These are phyloP conservation scores for Arctium minus DNA, from an alignment of 129 eudicot genomes.

Conservation along the genomic window DNA sequence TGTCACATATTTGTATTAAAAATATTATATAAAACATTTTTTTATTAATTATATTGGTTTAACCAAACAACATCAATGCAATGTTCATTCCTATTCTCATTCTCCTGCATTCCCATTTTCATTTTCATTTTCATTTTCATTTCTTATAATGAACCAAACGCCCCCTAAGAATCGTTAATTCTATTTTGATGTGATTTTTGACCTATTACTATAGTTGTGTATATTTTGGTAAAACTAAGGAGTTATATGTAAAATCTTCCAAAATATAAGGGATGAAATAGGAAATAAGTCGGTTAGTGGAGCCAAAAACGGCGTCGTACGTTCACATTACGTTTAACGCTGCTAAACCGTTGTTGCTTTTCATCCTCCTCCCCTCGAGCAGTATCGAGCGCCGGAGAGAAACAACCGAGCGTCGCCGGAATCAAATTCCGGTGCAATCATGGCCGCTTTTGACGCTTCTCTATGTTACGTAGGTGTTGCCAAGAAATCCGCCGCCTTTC, in stretches of 20 bases:
- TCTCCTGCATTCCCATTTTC: too few species aligned
- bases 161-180: too few species aligned
- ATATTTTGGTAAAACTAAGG: background rate
- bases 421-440: conserved; percentile 15
- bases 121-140: too few species aligned
- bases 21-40: too few species aligned
- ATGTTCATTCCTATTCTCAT: too few species aligned
- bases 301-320: background rate
- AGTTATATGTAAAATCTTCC: background rate
- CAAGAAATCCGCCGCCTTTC: conserved; percentile 88
- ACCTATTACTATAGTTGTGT: background rate
- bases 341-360: conserved; percentile 4
- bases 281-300: background rate
- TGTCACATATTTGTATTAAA: too few species aligned
- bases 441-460: conserved; percentile 86
- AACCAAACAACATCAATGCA: too few species aligned
- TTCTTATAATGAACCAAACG: too few species aligned
- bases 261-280: background rate
- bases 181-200: too few species aligned
- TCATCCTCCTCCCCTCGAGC: conserved; percentile 8
- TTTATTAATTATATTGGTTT: too few species aligned
- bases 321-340: background rate
- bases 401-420: background rate
- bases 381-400: conserved; percentile 19
- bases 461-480: conserved; percentile 77